Base-by-base conservation (phyloP, 1,284 basidiomycete species). In the Inonotus hispidus region DNA sequence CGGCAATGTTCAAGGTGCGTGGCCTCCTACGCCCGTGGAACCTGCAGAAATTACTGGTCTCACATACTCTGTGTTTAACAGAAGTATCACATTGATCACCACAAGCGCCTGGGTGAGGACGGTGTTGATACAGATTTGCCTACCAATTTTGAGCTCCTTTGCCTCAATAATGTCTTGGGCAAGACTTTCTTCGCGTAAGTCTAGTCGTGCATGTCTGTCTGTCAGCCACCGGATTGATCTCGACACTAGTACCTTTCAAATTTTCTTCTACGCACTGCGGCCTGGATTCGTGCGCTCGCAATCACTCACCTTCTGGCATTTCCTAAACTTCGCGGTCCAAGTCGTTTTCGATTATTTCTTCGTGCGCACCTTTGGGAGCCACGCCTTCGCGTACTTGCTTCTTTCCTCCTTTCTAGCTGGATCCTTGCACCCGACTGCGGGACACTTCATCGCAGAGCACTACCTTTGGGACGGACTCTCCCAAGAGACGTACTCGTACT, bases 401-500 rank as follows among this genome's bases (percentile, higher is more conserved):
- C 78, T 90, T 69, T 90, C 87, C 63, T 91, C 88, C 69, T 97
- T 98, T 82, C 95, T 98, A 69, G 96, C 96, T 5, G 96, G 96
- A 0, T 93, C 90, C 67, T 74, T 98, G 35, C 96, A 99, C 71
- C 97, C 97, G 0, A 92, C 91, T 68, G 95, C 95, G 0, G 96
- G 92, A 0, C 96, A 99, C 76, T 99, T 99, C 70, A 98, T 98
- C 66, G 95, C 95, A 3, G 95, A 98, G 74, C 94, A 97, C 73
- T 96, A 95, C 70, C 79, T 97, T 32, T 95, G 94, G 89, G 91
- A 94, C 67, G 90, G 90, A 2, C 79, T 91, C 58, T 77, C 82
- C 43, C 95, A 98, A 72, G 97, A 99, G 76, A 99, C 97, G 0
- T 98, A 95, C 75, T 93, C 89, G 61, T 99, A 99, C 73, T 98